Evolutionary conservation across 2,329 filamentous ascomycete species (phyloP), one percentile per base, ranked within the genome.

Genomic region (Phialemonium atrogriseum): DNA sequence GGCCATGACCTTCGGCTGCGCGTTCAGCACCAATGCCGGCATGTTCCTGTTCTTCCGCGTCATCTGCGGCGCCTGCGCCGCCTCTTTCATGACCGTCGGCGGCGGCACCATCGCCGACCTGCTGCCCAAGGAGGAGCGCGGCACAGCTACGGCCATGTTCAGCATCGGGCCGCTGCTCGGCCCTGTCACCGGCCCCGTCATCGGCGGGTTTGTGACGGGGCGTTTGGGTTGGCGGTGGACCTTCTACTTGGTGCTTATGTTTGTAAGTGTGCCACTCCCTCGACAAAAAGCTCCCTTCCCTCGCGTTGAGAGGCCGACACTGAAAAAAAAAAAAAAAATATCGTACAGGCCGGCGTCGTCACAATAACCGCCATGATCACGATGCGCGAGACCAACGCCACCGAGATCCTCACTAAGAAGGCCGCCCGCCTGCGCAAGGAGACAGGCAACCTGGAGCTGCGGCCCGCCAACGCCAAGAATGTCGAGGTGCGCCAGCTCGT

Each of bases 1-100:
- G 40, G 75, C 71, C 27, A 76, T 73, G 56, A 60, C 58, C 74
- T 70, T 81, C 46, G 75, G 73, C 47, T 80, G 68, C 43, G 77
- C 68, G 10, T 73, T 73, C 48, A 66, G 66, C 26, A 63, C 71
- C 46, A 58, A 79, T 50, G 58, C 60, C 21, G 44, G 41, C 1
- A 58, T 58, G 40, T 50, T 73, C 10, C 54, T 71, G 25, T 52
- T 59, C 1, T 68, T 68, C 33, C 63, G 66, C 3, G 50, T 70
- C 13, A 37, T 71, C 12, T 56, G 57, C 35, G 68, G 67, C 1
- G 42, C 63, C 1, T 58, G 57, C 16, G 62, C 60, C 10, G 57
- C 57, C 1, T 55, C 56, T 2, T 58, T 60, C 0, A 45, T 68
- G 10, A 64, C 68, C 3, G 56, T 69, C 11, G 69, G 66, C 10